Evolutionary conservation across 495 filamentous ascomycete genomes (phyloP).

Genomic region (Jackrogersella multiformis): DNA sequence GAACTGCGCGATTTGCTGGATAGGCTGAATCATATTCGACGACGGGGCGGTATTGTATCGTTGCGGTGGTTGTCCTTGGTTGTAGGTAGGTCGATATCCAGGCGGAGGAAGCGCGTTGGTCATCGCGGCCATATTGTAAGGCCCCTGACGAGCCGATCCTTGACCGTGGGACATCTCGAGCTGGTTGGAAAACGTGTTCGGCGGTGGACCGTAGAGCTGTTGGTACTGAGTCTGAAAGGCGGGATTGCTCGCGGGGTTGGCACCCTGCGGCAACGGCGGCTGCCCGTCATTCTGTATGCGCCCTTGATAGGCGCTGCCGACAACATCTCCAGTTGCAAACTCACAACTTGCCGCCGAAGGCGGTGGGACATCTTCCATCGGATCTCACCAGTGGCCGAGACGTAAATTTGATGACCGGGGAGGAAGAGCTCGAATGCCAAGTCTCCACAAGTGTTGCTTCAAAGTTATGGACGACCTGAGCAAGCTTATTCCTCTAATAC

Average conservation of each 20-base stretch:
- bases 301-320: conserved; percentile 32
- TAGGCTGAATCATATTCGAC: conserved; percentile 53
- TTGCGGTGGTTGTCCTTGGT: conserved; percentile 48
- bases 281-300: conserved; percentile 33
- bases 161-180: conserved; percentile 51
- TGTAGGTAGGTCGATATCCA: conserved; percentile 50
- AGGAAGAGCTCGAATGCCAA: conserved; percentile 30
- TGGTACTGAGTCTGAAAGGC: conserved; percentile 47
- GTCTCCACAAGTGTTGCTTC: conserved; percentile 19
- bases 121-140: conserved; percentile 55
- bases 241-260: conserved; percentile 35
- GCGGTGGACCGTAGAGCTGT: conserved; percentile 45
- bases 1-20: conserved; percentile 60
- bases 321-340: conserved; percentile 41
- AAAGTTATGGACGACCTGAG: conserved; percentile 28
- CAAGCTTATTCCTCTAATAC: conserved; percentile 36
- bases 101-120: conserved; percentile 51
- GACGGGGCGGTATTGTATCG: conserved; percentile 53
- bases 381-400: conserved; percentile 31
- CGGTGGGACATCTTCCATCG: conserved; percentile 55
- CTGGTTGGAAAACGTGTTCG: conserved; percentile 50
- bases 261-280: conserved; percentile 32
- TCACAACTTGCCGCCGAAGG: conserved; percentile 48
- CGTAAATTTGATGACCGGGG: conserved; percentile 20
- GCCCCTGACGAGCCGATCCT: conserved; percentile 41